A percentile compares a stretch with the other conserved stretches of the same genome.
phyloP scores from a whole-genome alignment of 305 asterid species.

The Solanum hybrid region DNA sequence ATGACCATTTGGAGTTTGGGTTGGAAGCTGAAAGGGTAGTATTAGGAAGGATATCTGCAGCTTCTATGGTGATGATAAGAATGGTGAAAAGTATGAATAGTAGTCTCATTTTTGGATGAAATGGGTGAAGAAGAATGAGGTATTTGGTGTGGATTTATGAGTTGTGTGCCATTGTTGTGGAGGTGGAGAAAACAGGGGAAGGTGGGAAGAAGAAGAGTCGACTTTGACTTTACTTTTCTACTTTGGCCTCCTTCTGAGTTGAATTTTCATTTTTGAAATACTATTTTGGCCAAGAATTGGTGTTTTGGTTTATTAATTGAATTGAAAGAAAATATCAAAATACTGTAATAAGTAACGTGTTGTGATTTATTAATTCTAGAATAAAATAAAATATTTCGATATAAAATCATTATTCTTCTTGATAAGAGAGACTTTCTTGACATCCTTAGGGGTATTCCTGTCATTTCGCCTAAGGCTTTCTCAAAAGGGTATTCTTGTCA shows the following conservation, averaged over 20 bases:
- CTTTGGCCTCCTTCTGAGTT: neutral
- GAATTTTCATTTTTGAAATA: neutral
- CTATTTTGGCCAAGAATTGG: neutral
- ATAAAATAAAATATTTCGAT: neutral
- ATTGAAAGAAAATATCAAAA: neutral
- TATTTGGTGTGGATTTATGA: neutral
- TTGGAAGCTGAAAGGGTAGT: slow-evolving; percentile 57
- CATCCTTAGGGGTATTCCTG: neutral
- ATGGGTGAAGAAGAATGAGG: neutral
- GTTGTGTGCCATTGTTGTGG: neutral
- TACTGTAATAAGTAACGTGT: neutral
- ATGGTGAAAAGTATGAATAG: neutral
- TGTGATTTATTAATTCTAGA: neutral
- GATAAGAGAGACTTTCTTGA: too few species aligned
- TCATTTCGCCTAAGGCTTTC: too few species aligned
- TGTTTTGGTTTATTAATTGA: neutral
- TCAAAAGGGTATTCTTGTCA: neutral
- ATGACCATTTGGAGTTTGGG: slow-evolving; percentile 52
- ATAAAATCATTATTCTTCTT: too few species aligned
- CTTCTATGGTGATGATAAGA: neutral
- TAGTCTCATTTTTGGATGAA: neutral
- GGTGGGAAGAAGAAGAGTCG: neutral
- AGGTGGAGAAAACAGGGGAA: neutral
- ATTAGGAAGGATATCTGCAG: slow-evolving; percentile 48
- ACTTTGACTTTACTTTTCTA: neutral